Conservation (phyloP, 2,329 filamentous ascomycete genomes). For the Cucurbitaria berberidis region DNA sequence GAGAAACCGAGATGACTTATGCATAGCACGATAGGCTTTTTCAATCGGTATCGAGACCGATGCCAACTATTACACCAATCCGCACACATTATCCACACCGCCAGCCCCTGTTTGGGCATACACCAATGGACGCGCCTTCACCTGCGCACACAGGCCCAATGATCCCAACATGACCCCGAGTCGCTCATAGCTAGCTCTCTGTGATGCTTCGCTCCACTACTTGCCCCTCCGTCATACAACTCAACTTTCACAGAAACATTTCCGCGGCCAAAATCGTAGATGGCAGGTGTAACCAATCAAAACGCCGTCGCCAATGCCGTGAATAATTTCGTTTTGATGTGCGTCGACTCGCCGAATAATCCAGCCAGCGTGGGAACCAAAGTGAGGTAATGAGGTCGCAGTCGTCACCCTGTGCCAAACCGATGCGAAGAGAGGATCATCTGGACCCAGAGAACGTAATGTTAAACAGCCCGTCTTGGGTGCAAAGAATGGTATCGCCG, state of each 20-base stretch:
- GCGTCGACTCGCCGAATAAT: neutral
- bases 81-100: conserved; percentile 14
- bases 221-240: neutral
- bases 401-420: conserved; percentile 25
- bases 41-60: neutral
- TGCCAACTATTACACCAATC: conserved; percentile 16
- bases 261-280: conserved; percentile 11
- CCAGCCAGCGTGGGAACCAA: conserved; percentile 7
- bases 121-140: neutral
- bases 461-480: neutral
- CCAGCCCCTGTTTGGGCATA: neutral
- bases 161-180: neutral
- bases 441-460: neutral
- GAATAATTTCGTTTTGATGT: neutral
- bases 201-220: neutral
- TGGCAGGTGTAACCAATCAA: conserved; percentile 14
- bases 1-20: neutral
- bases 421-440: conserved; percentile 13
- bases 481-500: conserved; percentile 18
- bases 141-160: conserved; percentile 2
- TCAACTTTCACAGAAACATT: neutral
- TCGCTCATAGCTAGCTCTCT: neutral
- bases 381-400: conserved; percentile 7
- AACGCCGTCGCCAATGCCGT: conserved; percentile 35
- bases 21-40: neutral